These are phyloP conservation scores for Wilcoxina mikolae DNA, from an alignment of 495 filamentous ascomycete species.

Conservation along the genomic window DNA sequence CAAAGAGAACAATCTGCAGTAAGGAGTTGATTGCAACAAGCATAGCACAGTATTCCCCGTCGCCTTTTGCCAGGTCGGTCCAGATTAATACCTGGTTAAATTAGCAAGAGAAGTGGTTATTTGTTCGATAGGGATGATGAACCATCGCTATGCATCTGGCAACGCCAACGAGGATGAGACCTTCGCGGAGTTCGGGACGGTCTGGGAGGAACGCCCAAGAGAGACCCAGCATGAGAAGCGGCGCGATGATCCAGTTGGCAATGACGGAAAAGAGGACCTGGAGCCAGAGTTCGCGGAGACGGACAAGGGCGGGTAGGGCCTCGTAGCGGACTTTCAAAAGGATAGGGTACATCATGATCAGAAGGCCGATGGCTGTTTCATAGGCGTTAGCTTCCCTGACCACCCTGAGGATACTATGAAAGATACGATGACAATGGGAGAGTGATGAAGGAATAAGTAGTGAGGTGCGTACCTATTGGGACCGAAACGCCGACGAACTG, in stretches of 20 bases:
- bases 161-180: conserved; percentile 63
- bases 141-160: conserved; percentile 80
- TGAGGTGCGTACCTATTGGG: conserved; percentile 52
- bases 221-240: conserved; percentile 73
- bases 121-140: conserved; percentile 22
- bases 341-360: conserved; percentile 94
- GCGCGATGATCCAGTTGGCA: conserved; percentile 82
- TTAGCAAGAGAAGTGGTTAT: not conserved
- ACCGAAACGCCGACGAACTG: conserved; percentile 59
- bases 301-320: conserved; percentile 54
- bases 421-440: not conserved
- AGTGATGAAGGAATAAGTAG: not conserved
- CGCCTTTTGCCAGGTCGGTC: conserved; percentile 63
- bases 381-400: not conserved
- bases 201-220: conserved; percentile 76
- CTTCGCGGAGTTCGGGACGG: conserved; percentile 48
- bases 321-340: conserved; percentile 86
- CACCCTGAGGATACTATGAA: not conserved
- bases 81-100: conserved; percentile 51
- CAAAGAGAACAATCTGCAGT: conserved; percentile 75
- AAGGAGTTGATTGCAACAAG: conserved; percentile 79
- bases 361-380: conserved; percentile 58
- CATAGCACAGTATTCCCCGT: conserved; percentile 76
- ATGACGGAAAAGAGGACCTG: conserved; percentile 67
- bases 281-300: conserved; percentile 50